Evolutionary conservation across 2,329 filamentous ascomycete genomes (phyloP).

Genomic region (Paraphaeosphaeria minitans): DNA sequence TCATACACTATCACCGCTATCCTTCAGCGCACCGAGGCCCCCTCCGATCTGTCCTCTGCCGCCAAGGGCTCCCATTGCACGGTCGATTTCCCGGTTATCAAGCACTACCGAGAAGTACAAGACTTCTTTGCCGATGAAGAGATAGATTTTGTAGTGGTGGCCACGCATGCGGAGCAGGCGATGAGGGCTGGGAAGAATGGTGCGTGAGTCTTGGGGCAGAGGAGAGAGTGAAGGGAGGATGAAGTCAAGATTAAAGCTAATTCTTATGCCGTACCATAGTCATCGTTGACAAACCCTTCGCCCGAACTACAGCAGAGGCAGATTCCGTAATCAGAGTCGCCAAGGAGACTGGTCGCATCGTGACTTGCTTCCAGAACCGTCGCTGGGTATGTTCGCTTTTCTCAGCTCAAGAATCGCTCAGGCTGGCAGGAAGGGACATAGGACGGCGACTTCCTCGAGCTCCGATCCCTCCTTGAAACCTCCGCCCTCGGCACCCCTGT

Average conservation of each 20-base stretch:
- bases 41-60: neutral
- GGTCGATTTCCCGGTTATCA: constrained; percentile 1
- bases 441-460: neutral
- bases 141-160: constrained; percentile 7
- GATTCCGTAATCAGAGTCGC: neutral
- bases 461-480: neutral
- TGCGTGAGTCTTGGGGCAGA: too few relatives aligned
- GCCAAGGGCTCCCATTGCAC: constrained; percentile 3
- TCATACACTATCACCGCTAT: neutral
- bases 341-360: neutral
- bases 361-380: constrained; percentile 9
- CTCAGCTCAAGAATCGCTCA: too few relatives aligned
- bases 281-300: constrained; percentile 9
- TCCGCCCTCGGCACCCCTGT: neutral
- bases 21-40: neutral
- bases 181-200: constrained; percentile 4
- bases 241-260: too few relatives aligned
- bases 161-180: constrained; percentile 3
- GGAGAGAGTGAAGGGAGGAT: too few relatives aligned
- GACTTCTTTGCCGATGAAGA: constrained; percentile 4
- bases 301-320: neutral
- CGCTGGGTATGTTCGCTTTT: neutral
- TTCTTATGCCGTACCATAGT: neutral
- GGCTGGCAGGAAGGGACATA: neutral
- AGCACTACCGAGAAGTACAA: constrained; percentile 1